These are phyloP conservation scores for Pseudonectria buxi DNA, from an alignment of 2,329 filamentous ascomycete species.

Conservation along the genomic window DNA sequence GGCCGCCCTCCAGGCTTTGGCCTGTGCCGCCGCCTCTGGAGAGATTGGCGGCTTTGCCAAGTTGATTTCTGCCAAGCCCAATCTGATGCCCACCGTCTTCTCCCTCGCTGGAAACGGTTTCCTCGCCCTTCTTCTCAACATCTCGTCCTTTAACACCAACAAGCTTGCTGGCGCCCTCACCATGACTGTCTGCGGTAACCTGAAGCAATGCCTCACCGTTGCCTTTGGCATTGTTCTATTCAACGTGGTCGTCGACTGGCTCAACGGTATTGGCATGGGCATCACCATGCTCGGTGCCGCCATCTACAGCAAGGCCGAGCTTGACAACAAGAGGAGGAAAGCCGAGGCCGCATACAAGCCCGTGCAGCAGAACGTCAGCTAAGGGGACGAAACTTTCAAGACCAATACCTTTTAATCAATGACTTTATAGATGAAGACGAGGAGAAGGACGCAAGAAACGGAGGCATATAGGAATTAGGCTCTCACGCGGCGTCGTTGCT, in stretches of 20 bases:
- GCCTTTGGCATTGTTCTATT: conserved; percentile 48
- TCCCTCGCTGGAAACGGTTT: conserved; percentile 45
- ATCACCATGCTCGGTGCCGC: conserved; percentile 49
- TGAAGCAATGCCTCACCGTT: conserved; percentile 53
- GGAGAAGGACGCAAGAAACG: conserved; percentile 10
- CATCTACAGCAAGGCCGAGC: conserved; percentile 52
- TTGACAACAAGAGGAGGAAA: conserved; percentile 39
- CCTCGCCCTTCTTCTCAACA: conserved; percentile 49
- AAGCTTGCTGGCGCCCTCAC: conserved; percentile 51
- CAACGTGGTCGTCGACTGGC: conserved; percentile 41
- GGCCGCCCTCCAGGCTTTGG: conserved; percentile 47
- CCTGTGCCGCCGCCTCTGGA: conserved; percentile 45
- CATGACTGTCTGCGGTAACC: conserved; percentile 53
- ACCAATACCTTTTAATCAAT: conserved; percentile 14
- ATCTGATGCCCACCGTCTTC: conserved; percentile 31
- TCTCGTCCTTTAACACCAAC: conserved; percentile 52
- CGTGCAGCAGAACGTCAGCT: conserved; percentile 26
- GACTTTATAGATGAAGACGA: conserved; percentile 20
- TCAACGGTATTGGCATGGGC: conserved; percentile 50
- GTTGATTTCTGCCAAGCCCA: conserved; percentile 29
- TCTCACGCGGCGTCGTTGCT: conserved; percentile 1
- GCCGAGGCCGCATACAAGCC: conserved; percentile 27
- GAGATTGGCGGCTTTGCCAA: conserved; percentile 40
- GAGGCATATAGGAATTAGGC: conserved; percentile 10
- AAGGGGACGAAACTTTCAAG: conserved; percentile 4